A percentile compares a stretch with the other conserved stretches of the same genome.
Conservation (phyloP, 441 rosid genomes). For the Arabidopsis lyrata region DNA sequence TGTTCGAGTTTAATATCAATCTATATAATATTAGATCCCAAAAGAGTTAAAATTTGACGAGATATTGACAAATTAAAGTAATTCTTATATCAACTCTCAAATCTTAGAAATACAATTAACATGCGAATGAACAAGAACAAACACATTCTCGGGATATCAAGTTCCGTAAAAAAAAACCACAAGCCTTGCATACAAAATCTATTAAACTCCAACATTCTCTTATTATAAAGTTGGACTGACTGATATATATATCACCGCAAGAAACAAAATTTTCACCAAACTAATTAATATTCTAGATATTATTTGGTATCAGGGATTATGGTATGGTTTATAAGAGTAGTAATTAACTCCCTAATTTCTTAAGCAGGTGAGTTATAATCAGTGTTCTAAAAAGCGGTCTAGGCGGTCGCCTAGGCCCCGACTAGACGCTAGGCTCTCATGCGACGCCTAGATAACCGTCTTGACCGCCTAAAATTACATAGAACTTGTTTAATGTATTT, state of each 20-base stretch:
- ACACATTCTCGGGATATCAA: slow-evolving; percentile 1
- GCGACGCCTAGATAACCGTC: too few species aligned
- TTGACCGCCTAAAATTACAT: too few species aligned
- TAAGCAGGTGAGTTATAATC: background rate
- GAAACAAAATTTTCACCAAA: slow-evolving; percentile 22
- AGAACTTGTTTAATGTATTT: too few species aligned
- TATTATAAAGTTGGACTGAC: slow-evolving; percentile 13
- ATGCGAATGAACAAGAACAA: slow-evolving; percentile 16
- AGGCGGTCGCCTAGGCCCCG: too few species aligned
- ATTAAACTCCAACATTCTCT: background rate
- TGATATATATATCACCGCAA: background rate
- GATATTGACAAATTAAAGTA: background rate
- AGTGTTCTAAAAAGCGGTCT: too few species aligned
- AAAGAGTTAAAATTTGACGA: too few species aligned
- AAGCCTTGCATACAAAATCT: background rate
- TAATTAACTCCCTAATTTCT: background rate
- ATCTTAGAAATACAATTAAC: background rate
- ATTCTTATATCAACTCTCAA: background rate
- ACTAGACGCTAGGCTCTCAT: too few species aligned
- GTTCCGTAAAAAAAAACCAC: background rate
- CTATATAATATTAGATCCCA: too few species aligned
- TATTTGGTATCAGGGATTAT: background rate
- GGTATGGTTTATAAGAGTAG: slow-evolving; percentile 7
- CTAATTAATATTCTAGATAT: too few species aligned
- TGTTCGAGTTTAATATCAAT: background rate